Base-by-base conservation (phyloP, 2,329 filamentous ascomycete genomes). In the Trichoderma endophyticum region DNA sequence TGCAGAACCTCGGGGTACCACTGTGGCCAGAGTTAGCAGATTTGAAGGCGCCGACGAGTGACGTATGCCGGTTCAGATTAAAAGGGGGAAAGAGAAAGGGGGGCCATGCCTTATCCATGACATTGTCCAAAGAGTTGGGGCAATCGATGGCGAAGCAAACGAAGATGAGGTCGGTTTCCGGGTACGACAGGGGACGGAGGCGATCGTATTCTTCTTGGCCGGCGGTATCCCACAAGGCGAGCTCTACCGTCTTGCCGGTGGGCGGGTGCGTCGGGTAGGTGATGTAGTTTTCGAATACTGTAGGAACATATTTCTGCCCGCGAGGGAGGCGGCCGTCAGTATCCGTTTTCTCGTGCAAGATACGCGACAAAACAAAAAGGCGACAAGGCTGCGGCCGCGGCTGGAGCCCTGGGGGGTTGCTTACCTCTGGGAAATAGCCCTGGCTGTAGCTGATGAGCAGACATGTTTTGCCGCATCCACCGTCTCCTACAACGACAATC, bases 211-310 rank as follows among this genome's bases (percentile, higher is more conserved):
- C 96, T 83, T 99, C 96, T 83, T 99, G 96, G 51, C 96, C 96
- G 77, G 96, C 96, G 32, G 96, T 99, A 83, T 99, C 96, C 96
- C 96, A 99, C 67, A 99, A 88, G 54, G 96, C 96, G 73, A 99
- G 89, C 85, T 99, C 96, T 76, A 99, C 94, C 72, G 92, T 95
- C 87, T 98, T 98, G 79, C 95, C 95, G 14, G 92, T 93, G 59
- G 91, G 89, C 75, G 91, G 90, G 84, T 99, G 96, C 73, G 91
- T 92, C 71, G 95, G 97, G 82, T 97, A 95, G 70, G 96, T 98
- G 84, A 99, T 98, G 89, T 99, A 99, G 86, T 99, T 99, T 81
- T 99, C 96, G 82, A 99, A 99, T 67, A 99, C 96, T 2, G 96
- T 99, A 4, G 96, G 96, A 54, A 99, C 96, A 79, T 99, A 99